Conservation (phyloP, 2,329 filamentous ascomycete genomes). For the Macrophomina phaseolina region DNA sequence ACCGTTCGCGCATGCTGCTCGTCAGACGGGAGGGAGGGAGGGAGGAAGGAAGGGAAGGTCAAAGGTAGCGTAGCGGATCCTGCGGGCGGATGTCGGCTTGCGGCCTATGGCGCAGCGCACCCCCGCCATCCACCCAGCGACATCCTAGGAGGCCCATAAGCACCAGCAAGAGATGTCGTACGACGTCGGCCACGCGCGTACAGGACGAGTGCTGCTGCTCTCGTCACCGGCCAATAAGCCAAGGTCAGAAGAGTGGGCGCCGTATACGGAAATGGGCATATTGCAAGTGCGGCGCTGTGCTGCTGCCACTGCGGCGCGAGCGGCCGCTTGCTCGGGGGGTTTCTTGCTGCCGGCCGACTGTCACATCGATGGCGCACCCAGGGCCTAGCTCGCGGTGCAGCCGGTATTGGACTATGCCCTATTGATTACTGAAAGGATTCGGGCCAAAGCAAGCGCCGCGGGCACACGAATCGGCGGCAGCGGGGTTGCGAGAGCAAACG, state of each 20-base stretch:
- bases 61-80: constrained; percentile 1
- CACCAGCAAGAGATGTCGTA: constrained; percentile 12
- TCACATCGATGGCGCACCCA: constrained; percentile 6
- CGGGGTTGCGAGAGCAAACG: neutral
- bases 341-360: neutral
- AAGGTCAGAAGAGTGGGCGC: neutral
- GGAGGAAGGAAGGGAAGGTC: constrained; percentile 4
- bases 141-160: neutral
- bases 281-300: constrained; percentile 6
- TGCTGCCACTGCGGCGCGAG: neutral
- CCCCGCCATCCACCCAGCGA: constrained; percentile 1
- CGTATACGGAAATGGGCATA: constrained; percentile 15
- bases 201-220: constrained; percentile 5
- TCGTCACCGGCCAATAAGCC: constrained; percentile 20
- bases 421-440: constrained; percentile 19
- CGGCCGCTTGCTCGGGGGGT: neutral
- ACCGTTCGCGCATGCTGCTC: neutral
- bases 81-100: constrained; percentile 12
- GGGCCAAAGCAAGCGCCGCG: neutral
- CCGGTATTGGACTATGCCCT: neutral
- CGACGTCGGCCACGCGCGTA: constrained; percentile 15
- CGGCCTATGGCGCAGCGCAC: constrained; percentile 8
- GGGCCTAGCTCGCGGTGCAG: constrained; percentile 11
- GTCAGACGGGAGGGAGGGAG: constrained; percentile 2
- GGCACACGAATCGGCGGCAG: neutral